Conservation (phyloP, 2,329 filamentous ascomycete species). For the Bipolaris zeicola region DNA sequence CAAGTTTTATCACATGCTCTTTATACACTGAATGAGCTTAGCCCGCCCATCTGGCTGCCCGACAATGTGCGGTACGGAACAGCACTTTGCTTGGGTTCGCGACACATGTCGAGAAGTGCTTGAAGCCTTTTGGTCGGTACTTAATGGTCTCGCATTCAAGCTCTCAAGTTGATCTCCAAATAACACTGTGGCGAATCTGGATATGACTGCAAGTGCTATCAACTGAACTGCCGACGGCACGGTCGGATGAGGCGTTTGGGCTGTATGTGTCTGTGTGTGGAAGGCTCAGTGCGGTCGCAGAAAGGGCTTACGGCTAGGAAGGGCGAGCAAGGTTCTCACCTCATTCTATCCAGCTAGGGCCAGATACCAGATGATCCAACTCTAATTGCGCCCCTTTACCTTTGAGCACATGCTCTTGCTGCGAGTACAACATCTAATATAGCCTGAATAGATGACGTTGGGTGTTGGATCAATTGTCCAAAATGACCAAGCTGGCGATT, state of each 20-base stretch:
- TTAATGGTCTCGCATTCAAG: not conserved
- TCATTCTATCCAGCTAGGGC: not conserved
- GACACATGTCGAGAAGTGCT: not conserved
- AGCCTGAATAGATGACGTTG: not conserved
- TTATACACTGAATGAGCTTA: conserved; percentile 1
- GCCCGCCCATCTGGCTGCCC: not conserved
- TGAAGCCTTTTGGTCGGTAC: not conserved
- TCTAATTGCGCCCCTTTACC: not conserved
- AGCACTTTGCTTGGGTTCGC: not conserved
- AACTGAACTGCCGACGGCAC: conserved; percentile 8
- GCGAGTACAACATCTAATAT: not conserved
- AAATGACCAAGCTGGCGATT: not conserved
- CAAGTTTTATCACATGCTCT: conserved; percentile 21
- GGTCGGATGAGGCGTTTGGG: conserved; percentile 2
- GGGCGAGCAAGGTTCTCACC: not conserved
- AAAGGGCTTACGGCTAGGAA: conserved; percentile 3
- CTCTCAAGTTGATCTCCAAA: not conserved
- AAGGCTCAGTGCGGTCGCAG: conserved; percentile 15
- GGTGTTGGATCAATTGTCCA: not conserved
- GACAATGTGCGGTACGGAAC: not conserved
- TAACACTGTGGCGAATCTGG: not conserved
- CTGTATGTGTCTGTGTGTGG: conserved; percentile 9
- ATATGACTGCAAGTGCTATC: not conserved
- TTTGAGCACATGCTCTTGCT: not conserved
- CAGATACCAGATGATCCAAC: not conserved